Evolutionary conservation across 148 eudicot genomes (phyloP).

Genomic region (Vaccinium macrocarpon): DNA sequence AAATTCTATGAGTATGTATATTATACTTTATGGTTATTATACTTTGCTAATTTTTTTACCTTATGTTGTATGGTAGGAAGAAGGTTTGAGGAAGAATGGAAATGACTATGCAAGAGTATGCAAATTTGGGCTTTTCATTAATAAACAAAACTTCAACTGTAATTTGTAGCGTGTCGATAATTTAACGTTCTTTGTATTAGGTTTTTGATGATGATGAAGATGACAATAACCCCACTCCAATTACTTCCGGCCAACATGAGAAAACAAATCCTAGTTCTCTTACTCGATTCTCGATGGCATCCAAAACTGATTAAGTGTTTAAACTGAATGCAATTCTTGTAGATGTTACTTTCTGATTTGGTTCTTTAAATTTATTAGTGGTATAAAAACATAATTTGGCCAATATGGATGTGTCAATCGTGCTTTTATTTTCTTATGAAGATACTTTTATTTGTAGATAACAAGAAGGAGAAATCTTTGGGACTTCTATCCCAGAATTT

Average conservation of each 20-base stretch:
- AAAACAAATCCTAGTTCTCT: conserved; percentile 33
- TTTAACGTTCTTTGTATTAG: conserved; percentile 19
- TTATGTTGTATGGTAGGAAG: conserved; percentile 41
- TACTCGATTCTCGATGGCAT: conserved; percentile 33
- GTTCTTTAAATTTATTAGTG: neutral
- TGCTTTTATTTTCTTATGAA: neutral
- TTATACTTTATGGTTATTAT: neutral
- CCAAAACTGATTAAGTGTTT: conserved; percentile 55
- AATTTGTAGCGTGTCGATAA: neutral
- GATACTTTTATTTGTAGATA: conserved; percentile 44
- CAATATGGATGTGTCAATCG: neutral
- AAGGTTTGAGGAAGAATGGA: conserved; percentile 70
- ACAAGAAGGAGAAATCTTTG: conserved; percentile 83
- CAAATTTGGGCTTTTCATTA: neutral
- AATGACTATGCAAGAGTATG: conserved; percentile 43
- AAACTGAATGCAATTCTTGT: neutral
- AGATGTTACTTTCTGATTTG: neutral
- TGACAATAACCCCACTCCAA: conserved; percentile 44
- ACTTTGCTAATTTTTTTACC: neutral
- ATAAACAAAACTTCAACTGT: neutral
- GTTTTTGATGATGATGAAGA: conserved; percentile 67
- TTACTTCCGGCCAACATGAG: conserved; percentile 55
- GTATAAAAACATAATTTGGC: neutral
- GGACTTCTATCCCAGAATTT: conserved; percentile 92
- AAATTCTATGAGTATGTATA: no score